Evolutionary conservation across 2,329 filamentous ascomycete species (phyloP), one percentile per base, ranked within the genome.

Genomic region (Colletotrichum simmondsii): DNA sequence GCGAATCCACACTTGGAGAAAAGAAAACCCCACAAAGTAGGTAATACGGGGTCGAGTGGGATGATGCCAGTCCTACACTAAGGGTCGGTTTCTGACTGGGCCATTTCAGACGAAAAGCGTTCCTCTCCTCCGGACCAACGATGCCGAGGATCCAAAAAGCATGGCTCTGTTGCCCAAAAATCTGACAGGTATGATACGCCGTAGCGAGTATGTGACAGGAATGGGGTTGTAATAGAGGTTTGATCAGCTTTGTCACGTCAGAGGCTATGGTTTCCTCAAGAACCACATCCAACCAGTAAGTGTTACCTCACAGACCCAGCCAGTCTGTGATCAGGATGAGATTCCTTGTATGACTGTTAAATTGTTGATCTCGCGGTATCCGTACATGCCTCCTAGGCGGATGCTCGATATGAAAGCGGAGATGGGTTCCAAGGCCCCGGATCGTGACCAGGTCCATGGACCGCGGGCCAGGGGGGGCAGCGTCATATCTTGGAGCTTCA

Each of bases 1-100:
- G 32, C 22, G 32, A 70, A 42, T 30, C 65, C 70, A 72, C 46
- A 60, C 8, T 54, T 54, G 28, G 28, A 68, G 69, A 68, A 58
- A 68, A 68, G 64, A 53, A 71, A 72, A 5, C 57, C 28, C 58
- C 65, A 53, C 37, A 26, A 35, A 24, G 53, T 49, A 49, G 19
- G 42, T 30, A 11, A 37, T 28, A 49, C 26, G 30, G 32, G n/a
- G 30, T 60, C 24, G 5, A 16, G 57, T 42, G 32, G 53, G 37
- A 68, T 19, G 49, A 26, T 22, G 22, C 22, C 32, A 24, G 32
- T 60, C 53, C 12, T 10, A 56, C 32, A 46, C 12, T 28, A 16
- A 16, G 8, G 14, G 7, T 12, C 12, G 12, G 42, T 42, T 24
- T 49, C 10, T n/a, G 11, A 60, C 10, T 19, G 3, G 8, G 16